These are phyloP conservation scores for Suillus discolor DNA, from an alignment of 768 basidiomycete genomes.

Conservation along the genomic window DNA sequence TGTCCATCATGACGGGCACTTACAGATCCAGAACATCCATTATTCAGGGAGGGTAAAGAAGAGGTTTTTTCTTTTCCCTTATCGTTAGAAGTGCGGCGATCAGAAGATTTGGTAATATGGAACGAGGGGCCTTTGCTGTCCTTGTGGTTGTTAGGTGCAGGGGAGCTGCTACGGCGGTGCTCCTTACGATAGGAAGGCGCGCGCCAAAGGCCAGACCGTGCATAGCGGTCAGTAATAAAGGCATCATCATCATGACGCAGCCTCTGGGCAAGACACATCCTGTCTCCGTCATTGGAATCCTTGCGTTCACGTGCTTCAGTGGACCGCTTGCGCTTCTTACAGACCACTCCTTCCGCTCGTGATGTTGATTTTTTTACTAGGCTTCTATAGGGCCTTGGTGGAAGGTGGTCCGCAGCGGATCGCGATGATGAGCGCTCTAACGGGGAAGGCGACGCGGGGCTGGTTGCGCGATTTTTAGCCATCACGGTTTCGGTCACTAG, in stretches of 20 bases:
- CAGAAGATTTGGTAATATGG: background rate
- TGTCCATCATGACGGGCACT: background rate
- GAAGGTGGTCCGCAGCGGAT: slow-evolving; percentile 1
- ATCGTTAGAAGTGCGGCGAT: background rate
- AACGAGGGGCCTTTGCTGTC: background rate
- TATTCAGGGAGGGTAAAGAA: background rate
- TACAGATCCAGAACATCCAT: background rate
- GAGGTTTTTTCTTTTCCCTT: background rate
- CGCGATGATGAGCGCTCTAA: slow-evolving; percentile 5
- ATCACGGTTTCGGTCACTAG: background rate
- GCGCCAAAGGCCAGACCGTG: background rate
- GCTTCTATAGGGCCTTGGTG: slow-evolving; percentile 1
- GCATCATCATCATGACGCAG: slow-evolving; percentile 4
- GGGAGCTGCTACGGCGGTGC: background rate
- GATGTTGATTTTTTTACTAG: slow-evolving; percentile 1
- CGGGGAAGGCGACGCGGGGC: background rate
- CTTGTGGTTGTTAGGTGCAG: background rate
- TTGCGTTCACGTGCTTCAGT: slow-evolving; percentile 1
- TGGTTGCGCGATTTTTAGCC: background rate
- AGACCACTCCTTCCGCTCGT: slow-evolving; percentile 4
- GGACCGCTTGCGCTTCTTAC: slow-evolving; percentile 9
- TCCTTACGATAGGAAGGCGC: slow-evolving; percentile 6
- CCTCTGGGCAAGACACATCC: slow-evolving; percentile 5
- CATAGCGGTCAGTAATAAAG: background rate
- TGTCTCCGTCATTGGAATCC: background rate